phyloP scores from a whole-genome alignment of 2,329 filamentous ascomycete genomes.

The Botryotinia calthae region DNA sequence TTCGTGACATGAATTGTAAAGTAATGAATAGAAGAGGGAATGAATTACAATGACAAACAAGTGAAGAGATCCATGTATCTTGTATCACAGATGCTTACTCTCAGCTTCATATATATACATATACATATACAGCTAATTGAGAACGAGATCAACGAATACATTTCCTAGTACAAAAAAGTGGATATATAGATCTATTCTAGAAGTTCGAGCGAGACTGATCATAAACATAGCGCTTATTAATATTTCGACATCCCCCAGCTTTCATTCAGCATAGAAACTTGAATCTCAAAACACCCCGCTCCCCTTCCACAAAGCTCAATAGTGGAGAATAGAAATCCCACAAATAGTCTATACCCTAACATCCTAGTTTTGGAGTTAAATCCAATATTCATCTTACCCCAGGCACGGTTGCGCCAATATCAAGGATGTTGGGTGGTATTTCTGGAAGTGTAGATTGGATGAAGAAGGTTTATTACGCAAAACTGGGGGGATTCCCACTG shows the following conservation, averaged over 20 bases:
- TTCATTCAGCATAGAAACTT: not conserved
- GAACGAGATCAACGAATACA: not conserved
- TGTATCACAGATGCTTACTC: not conserved
- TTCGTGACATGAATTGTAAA: not conserved
- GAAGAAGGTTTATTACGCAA: not conserved
- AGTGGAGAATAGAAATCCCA: not conserved
- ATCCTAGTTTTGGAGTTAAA: not conserved
- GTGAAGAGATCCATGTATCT: not conserved
- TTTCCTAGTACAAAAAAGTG: not conserved
- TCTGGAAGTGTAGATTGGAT: not conserved
- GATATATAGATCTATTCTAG: not conserved
- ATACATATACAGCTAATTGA: not conserved
- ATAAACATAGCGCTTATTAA: not conserved
- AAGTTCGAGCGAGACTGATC: not conserved
- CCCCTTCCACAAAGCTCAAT: not conserved
- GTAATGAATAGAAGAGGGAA: not conserved
- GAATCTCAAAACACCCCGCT: not conserved
- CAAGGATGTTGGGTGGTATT: not conserved
- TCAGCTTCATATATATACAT: not conserved
- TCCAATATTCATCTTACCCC: not conserved
- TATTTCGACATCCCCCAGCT: not conserved
- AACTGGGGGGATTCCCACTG: not conserved
- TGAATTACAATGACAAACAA: not conserved
- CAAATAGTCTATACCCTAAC: not conserved
- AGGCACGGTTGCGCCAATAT: accelerated